A percentile compares a stretch with the other conserved stretches of the same genome.
phyloP scores from a whole-genome alignment of 129 eudicot species.

The Scalesia atractyloides region DNA sequence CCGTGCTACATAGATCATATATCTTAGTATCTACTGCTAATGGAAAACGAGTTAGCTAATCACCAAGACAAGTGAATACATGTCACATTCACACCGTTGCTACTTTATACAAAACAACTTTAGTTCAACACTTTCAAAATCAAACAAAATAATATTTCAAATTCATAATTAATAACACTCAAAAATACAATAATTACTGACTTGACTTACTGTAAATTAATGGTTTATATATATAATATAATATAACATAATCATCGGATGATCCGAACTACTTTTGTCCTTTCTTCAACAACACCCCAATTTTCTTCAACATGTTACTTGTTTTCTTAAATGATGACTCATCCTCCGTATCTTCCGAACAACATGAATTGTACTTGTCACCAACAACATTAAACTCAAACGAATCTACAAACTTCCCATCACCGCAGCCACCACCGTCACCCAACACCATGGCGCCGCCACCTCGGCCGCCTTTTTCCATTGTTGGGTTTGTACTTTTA shows the following conservation, averaged over 20 bases:
- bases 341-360: conserved; percentile 68
- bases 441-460: conserved; percentile 80
- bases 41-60: background rate
- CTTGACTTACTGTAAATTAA: too few relatives aligned
- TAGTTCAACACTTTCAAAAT: background rate
- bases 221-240: too few relatives aligned
- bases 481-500: conserved; percentile 86
- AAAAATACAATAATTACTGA: too few relatives aligned
- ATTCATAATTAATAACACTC: too few relatives aligned
- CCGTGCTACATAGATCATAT: too few relatives aligned
- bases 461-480: conserved; percentile 99
- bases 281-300: conserved; percentile 83
- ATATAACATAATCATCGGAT: too few relatives aligned
- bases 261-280: conserved; percentile 54
- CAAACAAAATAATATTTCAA: background rate
- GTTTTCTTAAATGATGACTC: conserved; percentile 69
- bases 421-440: conserved; percentile 11
- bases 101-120: background rate
- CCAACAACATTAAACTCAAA: conserved; percentile 55
- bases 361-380: conserved; percentile 54
- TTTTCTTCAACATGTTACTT: conserved; percentile 74
- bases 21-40: background rate
- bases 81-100: conserved; percentile 4
- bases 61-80: background rate
- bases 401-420: conserved; percentile 51